Evolutionary conservation across 2,329 filamentous ascomycete species (phyloP).

Genomic region (Fusarium denticulatum): DNA sequence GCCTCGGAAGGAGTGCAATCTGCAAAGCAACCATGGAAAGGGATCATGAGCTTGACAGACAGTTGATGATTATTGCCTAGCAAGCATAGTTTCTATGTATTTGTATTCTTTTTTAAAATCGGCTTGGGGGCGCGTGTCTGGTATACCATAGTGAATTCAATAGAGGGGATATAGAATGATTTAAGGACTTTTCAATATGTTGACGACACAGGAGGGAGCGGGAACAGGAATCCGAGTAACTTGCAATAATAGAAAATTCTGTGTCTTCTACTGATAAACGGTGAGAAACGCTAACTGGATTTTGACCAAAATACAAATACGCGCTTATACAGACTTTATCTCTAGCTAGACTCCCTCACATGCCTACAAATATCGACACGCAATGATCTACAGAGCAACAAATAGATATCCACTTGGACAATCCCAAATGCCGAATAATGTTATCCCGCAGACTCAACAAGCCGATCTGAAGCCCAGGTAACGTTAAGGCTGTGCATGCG

Average conservation of each 20-base stretch:
- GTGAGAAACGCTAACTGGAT: not conserved
- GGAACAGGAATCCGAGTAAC: not conserved
- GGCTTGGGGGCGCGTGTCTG: not conserved
- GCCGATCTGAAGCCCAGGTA: not conserved
- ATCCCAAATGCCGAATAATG: not conserved
- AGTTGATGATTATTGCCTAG: not conserved
- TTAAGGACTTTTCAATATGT: not conserved
- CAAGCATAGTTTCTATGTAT: not conserved
- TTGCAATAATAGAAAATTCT: not conserved
- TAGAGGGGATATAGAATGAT: not conserved
- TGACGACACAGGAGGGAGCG: not conserved
- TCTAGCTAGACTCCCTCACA: accelerated
- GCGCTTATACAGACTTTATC: accelerated
- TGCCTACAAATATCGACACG: not conserved
- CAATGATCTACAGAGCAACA: not conserved
- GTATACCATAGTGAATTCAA: not conserved
- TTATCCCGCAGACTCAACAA: too few relatives aligned
- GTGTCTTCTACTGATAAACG: not conserved
- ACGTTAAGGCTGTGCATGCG: too few relatives aligned
- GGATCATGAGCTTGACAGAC: not conserved
- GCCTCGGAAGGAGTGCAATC: conserved; percentile 56
- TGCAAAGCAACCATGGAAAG: conserved; percentile 19
- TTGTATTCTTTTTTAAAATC: not conserved
- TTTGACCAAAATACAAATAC: not conserved
- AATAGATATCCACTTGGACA: accelerated